Evolutionary conservation across 192 early-diverging fungal genomes (phyloP).

Genomic region (Entophlyctis luteolus): DNA sequence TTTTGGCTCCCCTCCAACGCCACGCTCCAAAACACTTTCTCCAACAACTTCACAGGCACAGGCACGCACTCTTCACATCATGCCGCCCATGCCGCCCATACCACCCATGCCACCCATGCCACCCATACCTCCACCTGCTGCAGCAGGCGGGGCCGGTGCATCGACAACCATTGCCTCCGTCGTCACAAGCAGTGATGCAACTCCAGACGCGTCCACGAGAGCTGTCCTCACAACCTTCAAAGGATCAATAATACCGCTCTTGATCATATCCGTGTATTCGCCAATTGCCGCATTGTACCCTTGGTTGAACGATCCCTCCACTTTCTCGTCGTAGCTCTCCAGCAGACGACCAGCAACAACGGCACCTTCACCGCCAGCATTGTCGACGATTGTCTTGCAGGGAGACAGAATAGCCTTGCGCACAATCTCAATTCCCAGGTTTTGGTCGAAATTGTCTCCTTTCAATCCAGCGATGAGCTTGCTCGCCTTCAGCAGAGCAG

Average conservation of each 20-base stretch:
- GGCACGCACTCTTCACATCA: conserved; percentile 17
- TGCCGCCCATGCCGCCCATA: conserved; percentile 66
- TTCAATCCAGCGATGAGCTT: conserved; percentile 76
- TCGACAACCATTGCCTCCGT: conserved; percentile 99
- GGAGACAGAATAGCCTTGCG: conserved; percentile 90
- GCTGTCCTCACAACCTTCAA: conserved; percentile 99
- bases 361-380: conserved; percentile 95
- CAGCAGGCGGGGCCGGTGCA: conserved; percentile 72
- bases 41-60: too few relatives aligned
- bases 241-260: conserved; percentile 95
- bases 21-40: background rate
- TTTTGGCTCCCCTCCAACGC: too few relatives aligned
- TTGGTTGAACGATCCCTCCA: conserved; percentile 68
- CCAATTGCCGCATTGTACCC: conserved; percentile 88
- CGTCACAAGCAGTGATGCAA: conserved; percentile 94
- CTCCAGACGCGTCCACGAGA: conserved; percentile 92
- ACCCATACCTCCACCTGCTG: conserved; percentile 52
- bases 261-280: conserved; percentile 95
- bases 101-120: conserved; percentile 73
- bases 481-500: conserved; percentile 90
- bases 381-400: conserved; percentile 90
- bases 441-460: conserved; percentile 98
- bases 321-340: conserved; percentile 60
- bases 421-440: conserved; percentile 95
- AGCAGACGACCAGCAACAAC: conserved; percentile 95